Evolutionary conservation across 2,329 filamentous ascomycete genomes (phyloP).

Genomic region (Tolypocladium album): DNA sequence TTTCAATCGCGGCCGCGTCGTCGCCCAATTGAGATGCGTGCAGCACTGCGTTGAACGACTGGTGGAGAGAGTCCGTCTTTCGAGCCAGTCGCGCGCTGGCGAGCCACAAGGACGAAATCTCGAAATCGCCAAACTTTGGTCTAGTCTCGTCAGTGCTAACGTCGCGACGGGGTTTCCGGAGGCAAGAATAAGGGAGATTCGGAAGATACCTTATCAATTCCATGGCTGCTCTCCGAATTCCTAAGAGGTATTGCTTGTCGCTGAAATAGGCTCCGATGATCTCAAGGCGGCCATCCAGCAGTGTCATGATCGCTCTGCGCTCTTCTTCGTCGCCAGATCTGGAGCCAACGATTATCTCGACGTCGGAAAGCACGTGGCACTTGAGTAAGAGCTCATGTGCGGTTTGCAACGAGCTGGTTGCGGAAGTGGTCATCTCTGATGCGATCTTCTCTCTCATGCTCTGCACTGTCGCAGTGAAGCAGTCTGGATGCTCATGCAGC

Average conservation of each 20-base stretch:
- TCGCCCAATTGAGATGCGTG: constrained; percentile 80
- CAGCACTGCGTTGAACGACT: constrained; percentile 88
- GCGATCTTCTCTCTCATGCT: constrained; percentile 60
- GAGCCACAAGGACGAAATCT: constrained; percentile 79
- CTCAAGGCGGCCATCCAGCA: constrained; percentile 67
- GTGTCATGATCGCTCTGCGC: constrained; percentile 18
- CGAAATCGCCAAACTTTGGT: constrained; percentile 53
- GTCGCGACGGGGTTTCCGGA: neutral
- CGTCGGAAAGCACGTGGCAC: constrained; percentile 76
- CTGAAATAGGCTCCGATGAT: constrained; percentile 78
- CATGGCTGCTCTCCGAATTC: constrained; percentile 80
- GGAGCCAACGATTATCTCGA: constrained; percentile 61
- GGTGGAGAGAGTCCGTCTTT: constrained; percentile 72
- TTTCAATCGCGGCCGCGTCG: constrained; percentile 83
- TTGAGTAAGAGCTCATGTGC: constrained; percentile 79
- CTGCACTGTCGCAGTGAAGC: constrained; percentile 48
- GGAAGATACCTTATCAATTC: constrained; percentile 54
- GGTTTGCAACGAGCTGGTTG: constrained; percentile 70
- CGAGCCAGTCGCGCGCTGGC: constrained; percentile 75
- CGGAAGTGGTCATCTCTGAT: constrained; percentile 62
- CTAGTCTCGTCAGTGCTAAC: constrained; percentile 16
- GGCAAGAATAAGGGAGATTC: neutral
- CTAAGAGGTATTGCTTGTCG: constrained; percentile 89
- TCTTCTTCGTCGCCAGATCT: constrained; percentile 30
- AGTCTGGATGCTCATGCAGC: constrained; percentile 43